These are phyloP conservation scores for Neoboletus brunneissimus DNA, from an alignment of 768 basidiomycete species.

Conservation along the genomic window DNA sequence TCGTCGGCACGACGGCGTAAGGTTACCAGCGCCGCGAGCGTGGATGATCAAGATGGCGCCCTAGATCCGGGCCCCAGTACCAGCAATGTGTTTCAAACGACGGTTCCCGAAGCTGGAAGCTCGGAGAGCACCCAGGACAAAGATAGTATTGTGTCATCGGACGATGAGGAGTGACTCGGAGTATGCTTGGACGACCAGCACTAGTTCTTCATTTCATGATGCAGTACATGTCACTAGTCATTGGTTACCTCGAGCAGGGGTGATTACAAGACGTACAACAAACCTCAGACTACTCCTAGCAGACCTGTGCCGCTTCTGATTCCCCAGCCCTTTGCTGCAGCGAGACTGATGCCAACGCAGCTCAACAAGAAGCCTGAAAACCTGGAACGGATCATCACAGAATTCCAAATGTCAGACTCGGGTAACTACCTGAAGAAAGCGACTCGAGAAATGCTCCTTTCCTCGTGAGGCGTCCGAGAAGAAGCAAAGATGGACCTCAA, in stretches of 20 bases:
- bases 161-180: constrained; percentile 15
- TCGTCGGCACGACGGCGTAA: constrained; percentile 45
- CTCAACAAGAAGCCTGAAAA: constrained; percentile 83
- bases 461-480: constrained; percentile 76
- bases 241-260: neutral
- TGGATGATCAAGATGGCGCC: constrained; percentile 40
- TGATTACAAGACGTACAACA: neutral
- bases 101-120: constrained; percentile 10
- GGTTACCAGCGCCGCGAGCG: constrained; percentile 49
- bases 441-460: constrained; percentile 77
- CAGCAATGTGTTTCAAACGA: constrained; percentile 28
- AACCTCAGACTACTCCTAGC: constrained; percentile 56
- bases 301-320: constrained; percentile 64
- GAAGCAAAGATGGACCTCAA: constrained; percentile 84
- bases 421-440: constrained; percentile 76
- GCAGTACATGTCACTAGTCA: neutral
- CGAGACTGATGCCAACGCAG: constrained; percentile 74
- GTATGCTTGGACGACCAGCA: neutral
- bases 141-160: constrained; percentile 16
- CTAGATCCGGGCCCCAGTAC: constrained; percentile 20
- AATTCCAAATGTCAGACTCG: neutral
- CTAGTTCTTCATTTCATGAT: constrained; percentile 4
- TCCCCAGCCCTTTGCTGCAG: constrained; percentile 67
- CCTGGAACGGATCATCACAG: constrained; percentile 35
- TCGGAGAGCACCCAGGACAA: constrained; percentile 17